Conservation (phyloP, 768 basidiomycete genomes). For the Suillus subaureus region DNA sequence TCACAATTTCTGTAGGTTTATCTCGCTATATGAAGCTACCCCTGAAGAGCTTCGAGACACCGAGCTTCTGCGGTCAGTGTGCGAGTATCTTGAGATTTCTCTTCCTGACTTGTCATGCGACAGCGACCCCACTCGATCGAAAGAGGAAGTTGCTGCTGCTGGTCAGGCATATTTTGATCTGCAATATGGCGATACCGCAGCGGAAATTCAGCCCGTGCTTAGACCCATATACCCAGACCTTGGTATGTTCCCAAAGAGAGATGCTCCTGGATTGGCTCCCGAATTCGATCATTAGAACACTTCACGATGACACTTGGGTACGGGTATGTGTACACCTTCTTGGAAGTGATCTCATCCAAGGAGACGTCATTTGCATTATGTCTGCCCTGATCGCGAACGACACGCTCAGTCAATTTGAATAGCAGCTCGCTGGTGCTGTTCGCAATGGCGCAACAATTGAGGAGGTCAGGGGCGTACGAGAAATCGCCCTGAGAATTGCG, state of each 20-base stretch:
- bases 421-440: slow-evolving; percentile 63
- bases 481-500: slow-evolving; percentile 56
- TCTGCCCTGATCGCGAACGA: slow-evolving; percentile 63
- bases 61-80: slow-evolving; percentile 45
- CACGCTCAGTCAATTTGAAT: slow-evolving; percentile 59
- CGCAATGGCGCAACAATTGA: slow-evolving; percentile 55
- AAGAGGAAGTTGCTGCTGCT: slow-evolving; percentile 43
- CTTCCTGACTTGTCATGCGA: not conserved
- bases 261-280: not conserved
- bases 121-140: slow-evolving; percentile 42
- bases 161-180: slow-evolving; percentile 49
- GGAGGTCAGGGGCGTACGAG: slow-evolving; percentile 54
- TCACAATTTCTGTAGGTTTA: slow-evolving; percentile 41
- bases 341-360: slow-evolving; percentile 45
- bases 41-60: slow-evolving; percentile 55
- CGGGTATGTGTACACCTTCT: slow-evolving; percentile 54
- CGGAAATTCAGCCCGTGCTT: slow-evolving; percentile 48
- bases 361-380: slow-evolving; percentile 63
- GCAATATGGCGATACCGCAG: slow-evolving; percentile 60
- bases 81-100: not conserved
- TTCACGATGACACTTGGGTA: slow-evolving; percentile 58
- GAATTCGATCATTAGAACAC: slow-evolving; percentile 43
- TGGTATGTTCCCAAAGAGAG: slow-evolving; percentile 40
- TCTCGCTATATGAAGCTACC: slow-evolving; percentile 50
- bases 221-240: slow-evolving; percentile 61